Evolutionary conservation across 371 early-diverging fungal species (phyloP), one percentile per base, ranked within the genome.

Genomic region (Gilbertella persicaria): DNA sequence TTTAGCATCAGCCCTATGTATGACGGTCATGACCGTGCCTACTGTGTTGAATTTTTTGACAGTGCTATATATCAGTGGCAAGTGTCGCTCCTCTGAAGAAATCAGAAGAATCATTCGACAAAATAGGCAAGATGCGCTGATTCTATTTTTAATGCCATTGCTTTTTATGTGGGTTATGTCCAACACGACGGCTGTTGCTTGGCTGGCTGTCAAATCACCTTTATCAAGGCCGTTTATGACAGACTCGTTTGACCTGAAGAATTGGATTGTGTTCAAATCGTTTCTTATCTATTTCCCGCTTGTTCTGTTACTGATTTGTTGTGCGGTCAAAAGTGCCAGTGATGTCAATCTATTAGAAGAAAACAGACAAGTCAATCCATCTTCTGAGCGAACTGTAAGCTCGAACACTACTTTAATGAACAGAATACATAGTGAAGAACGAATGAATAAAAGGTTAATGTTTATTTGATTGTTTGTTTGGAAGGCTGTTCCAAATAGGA

Each of bases 1-100:
- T 7, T 35, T 44, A 19, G 30, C 30, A 13, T 55, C 53, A 25
- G 61, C 71, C 7, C 29, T 60, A 7, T 61, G 57, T 45, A 50
- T 57, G 17, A 64, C 46, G 0, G n/a, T 54, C n/a, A 53, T 71
- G 38, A 26, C 55, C 8, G 14, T 55, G 5, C 35, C 55, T 1
- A 23, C 56, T 3, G 21, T 54, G 0, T 17, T 60, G 17, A 66
- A 59, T 41, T 44, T 43, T 12, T 21, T 57, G 0, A 23, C 45
- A 5, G 29, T 60, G 12, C 24, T 58, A 16, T 50, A 56, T 24
- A 55, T 35, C 23, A 45, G 47, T 7, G 55, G 29, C 33, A 25
- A 44, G 19, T 53, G 48, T 17, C 54, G 50, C 20, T 45, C 49
- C 12, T 33, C 54, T 4, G 36, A 44, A 19, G n/a, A 48, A 4